These are phyloP conservation scores for Thielaviopsis euricoi DNA, from an alignment of 2,329 filamentous ascomycete species.

Conservation along the genomic window DNA sequence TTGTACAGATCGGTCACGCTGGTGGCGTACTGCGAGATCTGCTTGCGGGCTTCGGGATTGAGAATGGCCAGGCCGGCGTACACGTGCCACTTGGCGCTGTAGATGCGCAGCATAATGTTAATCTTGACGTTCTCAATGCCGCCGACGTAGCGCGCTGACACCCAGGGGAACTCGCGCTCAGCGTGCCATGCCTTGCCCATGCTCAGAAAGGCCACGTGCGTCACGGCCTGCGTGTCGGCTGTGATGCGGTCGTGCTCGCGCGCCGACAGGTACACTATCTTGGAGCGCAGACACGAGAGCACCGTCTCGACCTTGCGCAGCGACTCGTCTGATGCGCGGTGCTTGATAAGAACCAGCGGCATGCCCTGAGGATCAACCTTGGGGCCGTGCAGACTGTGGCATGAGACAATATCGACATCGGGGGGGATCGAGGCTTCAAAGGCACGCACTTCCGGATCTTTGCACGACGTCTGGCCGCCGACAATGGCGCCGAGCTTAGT, in stretches of 20 bases:
- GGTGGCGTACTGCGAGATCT: slow-evolving; percentile 86
- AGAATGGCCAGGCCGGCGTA: slow-evolving; percentile 95
- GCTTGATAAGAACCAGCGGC: slow-evolving; percentile 83
- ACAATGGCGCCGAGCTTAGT: slow-evolving; percentile 93
- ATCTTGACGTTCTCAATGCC: slow-evolving; percentile 99
- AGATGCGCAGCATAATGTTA: slow-evolving; percentile 93
- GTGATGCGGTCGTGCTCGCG: slow-evolving; percentile 90
- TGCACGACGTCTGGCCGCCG: slow-evolving; percentile 94
- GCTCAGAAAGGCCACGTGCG: slow-evolving; percentile 86
- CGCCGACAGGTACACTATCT: slow-evolving; percentile 74
- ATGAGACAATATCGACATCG: slow-evolving; percentile 88
- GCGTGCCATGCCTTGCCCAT: slow-evolving; percentile 98
- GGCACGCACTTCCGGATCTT: slow-evolving; percentile 85
- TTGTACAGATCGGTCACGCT: slow-evolving; percentile 92
- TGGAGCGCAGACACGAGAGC: slow-evolving; percentile 68
- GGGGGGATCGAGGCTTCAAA: slow-evolving; percentile 76
- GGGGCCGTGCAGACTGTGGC: slow-evolving; percentile 91
- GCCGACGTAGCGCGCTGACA: slow-evolving; percentile 84
- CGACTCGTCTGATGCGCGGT: slow-evolving; percentile 64
- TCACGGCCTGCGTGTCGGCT: slow-evolving; percentile 94
- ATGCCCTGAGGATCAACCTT: slow-evolving; percentile 77
- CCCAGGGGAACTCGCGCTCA: slow-evolving; percentile 92
- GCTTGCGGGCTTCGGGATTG: slow-evolving; percentile 78
- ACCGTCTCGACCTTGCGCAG: slow-evolving; percentile 67
- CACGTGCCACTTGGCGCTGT: slow-evolving; percentile 98